phyloP scores from a whole-genome alignment of 2,329 filamentous ascomycete species.

The Orbilia oligospora region DNA sequence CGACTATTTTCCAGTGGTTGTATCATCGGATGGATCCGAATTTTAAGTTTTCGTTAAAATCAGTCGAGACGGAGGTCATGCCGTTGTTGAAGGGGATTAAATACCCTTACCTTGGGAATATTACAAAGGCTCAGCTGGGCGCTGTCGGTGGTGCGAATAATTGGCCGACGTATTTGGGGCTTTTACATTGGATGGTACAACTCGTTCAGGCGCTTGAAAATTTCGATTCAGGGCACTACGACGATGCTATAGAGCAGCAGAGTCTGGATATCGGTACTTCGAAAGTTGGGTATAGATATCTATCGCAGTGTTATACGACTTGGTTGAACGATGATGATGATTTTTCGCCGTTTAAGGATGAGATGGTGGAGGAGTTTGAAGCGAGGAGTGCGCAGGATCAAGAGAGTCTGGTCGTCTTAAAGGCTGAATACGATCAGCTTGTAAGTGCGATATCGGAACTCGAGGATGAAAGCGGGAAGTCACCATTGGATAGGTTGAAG shows the following conservation, averaged over 20 bases:
- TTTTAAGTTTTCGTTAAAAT: conserved; percentile 87
- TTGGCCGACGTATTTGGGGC: conserved; percentile 92
- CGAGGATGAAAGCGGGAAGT: conserved; percentile 86
- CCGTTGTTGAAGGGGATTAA: conserved; percentile 91
- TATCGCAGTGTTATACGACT: conserved; percentile 89
- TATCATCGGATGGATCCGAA: conserved; percentile 96
- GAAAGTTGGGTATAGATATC: conserved; percentile 92
- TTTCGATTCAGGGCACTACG: conserved; percentile 83
- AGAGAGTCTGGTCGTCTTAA: conserved; percentile 85
- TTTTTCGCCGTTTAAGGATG: conserved; percentile 76
- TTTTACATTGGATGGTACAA: conserved; percentile 99
- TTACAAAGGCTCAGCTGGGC: conserved; percentile 94
- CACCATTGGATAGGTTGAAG: conserved; percentile 79
- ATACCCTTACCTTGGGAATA: conserved; percentile 94
- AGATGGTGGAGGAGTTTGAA: conserved; percentile 91
- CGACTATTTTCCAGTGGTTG: conserved; percentile 97
- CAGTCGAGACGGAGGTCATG: conserved; percentile 94
- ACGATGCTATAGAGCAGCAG: conserved; percentile 83
- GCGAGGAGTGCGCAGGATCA: conserved; percentile 85
- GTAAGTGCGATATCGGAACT: conserved; percentile 89
- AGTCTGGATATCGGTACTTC: conserved; percentile 91
- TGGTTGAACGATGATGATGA: conserved; percentile 96
- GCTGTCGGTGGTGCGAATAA: conserved; percentile 92
- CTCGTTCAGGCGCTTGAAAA: conserved; percentile 92
- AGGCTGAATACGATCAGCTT: conserved; percentile 85